These are phyloP conservation scores for Beauveria asiatica DNA, from an alignment of 2,329 filamentous ascomycete genomes.

Conservation along the genomic window DNA sequence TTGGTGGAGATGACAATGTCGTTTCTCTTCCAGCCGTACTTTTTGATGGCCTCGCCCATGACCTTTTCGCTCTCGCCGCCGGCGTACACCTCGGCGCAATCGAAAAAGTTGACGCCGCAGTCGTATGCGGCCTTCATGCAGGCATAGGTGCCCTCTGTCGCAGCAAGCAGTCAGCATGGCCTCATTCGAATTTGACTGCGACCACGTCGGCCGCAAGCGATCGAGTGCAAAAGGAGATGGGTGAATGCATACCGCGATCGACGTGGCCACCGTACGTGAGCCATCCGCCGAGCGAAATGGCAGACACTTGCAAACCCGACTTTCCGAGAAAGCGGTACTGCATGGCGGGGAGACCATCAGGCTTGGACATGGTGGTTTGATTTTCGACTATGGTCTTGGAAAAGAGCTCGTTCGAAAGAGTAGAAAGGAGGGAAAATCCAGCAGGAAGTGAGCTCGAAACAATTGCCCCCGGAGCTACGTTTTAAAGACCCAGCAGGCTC, in stretches of 20 bases:
- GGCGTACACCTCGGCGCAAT: conserved; percentile 50
- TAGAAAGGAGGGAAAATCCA: no score
- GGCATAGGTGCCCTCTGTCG: conserved; percentile 37
- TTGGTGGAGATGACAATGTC: conserved; percentile 56
- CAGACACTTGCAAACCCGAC: conserved; percentile 65
- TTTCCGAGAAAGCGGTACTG: conserved; percentile 63
- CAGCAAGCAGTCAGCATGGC: conserved; percentile 9
- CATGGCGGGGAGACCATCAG: conserved; percentile 45
- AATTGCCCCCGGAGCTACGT: not conserved
- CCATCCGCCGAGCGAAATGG: conserved; percentile 63
- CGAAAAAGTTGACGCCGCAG: conserved; percentile 54
- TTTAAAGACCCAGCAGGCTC: not conserved
- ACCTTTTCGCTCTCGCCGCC: conserved; percentile 54
- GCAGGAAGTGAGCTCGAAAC: not conserved
- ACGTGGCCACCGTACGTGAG: conserved; percentile 69
- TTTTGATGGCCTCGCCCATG: conserved; percentile 52
- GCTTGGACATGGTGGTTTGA: conserved; percentile 25
- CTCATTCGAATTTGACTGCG: no score
- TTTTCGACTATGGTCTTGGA: not conserved
- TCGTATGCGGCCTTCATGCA: conserved; percentile 56
- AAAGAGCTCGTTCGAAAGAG: not conserved
- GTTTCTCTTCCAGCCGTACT: conserved; percentile 52
- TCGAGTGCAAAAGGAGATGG: not conserved
- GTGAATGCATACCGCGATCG: conserved; percentile 45
- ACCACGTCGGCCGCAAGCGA: no score